phyloP scores from a whole-genome alignment of 805 yeast genomes.

The Starmerella potacharoeniae region DNA sequence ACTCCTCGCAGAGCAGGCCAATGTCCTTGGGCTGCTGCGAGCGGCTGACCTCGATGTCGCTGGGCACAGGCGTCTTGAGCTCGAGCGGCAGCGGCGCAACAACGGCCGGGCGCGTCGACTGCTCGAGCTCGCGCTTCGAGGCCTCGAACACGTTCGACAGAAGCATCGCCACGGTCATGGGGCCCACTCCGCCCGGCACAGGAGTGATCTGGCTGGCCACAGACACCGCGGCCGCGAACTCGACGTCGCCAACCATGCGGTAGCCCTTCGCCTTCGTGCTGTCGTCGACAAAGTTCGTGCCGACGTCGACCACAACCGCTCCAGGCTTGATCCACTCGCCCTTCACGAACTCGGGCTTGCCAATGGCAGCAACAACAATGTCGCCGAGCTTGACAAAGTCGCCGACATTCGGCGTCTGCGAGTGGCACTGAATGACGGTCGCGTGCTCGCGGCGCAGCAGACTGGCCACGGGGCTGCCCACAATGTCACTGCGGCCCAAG shows the following conservation, averaged over 20 bases:
- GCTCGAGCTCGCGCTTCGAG: constrained; percentile 41
- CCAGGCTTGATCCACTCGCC: constrained; percentile 83
- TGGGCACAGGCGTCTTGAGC: constrained; percentile 62
- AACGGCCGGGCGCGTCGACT: constrained; percentile 35
- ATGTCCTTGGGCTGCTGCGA: constrained; percentile 80
- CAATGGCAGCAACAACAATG: constrained; percentile 84
- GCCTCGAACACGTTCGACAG: constrained; percentile 71
- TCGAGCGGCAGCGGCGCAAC: constrained; percentile 47
- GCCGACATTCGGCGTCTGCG: constrained; percentile 54
- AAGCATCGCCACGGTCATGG: constrained; percentile 97
- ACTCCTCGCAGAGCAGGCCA: constrained; percentile 59
- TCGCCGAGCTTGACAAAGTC: constrained; percentile 58
- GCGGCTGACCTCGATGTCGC: constrained; percentile 83
- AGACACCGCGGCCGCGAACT: constrained; percentile 52
- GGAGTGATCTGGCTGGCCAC: constrained; percentile 74
- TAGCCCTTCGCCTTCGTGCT: constrained; percentile 61
- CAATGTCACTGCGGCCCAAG: constrained; percentile 90
- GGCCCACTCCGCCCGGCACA: constrained; percentile 99
- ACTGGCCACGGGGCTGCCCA: constrained; percentile 86
- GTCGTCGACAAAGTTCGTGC: constrained; percentile 82
- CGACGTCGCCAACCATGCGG: constrained; percentile 91
- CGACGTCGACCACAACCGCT: constrained; percentile 84
- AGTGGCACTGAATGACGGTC: constrained; percentile 81
- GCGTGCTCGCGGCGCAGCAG: constrained; percentile 63
- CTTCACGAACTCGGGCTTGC: constrained; percentile 70